Evolutionary conservation across 2,329 filamentous ascomycete species (phyloP), one percentile per base, ranked within the genome.

Genomic region (Fusarium dimerum): DNA sequence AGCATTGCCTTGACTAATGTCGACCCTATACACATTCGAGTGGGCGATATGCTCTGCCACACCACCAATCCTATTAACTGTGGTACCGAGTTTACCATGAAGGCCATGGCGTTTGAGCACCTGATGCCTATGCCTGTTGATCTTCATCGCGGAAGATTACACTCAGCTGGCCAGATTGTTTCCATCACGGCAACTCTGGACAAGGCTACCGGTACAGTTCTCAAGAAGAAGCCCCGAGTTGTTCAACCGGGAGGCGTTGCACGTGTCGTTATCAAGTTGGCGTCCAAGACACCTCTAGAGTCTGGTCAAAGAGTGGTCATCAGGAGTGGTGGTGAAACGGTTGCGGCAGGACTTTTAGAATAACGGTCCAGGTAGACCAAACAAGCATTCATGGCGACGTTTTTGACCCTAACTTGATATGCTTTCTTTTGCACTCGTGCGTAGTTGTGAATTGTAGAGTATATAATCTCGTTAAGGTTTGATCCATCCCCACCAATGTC

Each of bases 51-150:
- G 16, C 74, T 96, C n/a, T 96, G 92, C 73, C 80, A 83, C 44
- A 79, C 85, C 1, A 78, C 79, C 1, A 74, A 81, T 2, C 87
- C 91, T 0, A 86, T 96, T 34, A 73, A 78, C 26, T 89, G 88
- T 53, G 77, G 90, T 52, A 88, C 87, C 51, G 81, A 78, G 0
- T 92, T 97, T 64, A 90, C 84, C 2, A 84, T 89, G 55, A 96
- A 96, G 71, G 85, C 94, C 11, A 80, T 97, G 50, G 91, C 92
- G 0, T 96, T 97, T 65, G 91, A 96, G 55, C 87, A 93, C 57
- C 74, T 99, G 15, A 87, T 92, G 73, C 93, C 93, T 0, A 94
- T 93, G 84, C 84, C 85, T 20, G 84, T 97, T 10, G 93, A 97
- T 65, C 85, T 99, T 9, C 92, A 97, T 69, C 80, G 91, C 17